Evolutionary conservation across 768 basidiomycete species (phyloP), one percentile per base, ranked within the genome.

Genomic region (Tulasnella sp.): DNA sequence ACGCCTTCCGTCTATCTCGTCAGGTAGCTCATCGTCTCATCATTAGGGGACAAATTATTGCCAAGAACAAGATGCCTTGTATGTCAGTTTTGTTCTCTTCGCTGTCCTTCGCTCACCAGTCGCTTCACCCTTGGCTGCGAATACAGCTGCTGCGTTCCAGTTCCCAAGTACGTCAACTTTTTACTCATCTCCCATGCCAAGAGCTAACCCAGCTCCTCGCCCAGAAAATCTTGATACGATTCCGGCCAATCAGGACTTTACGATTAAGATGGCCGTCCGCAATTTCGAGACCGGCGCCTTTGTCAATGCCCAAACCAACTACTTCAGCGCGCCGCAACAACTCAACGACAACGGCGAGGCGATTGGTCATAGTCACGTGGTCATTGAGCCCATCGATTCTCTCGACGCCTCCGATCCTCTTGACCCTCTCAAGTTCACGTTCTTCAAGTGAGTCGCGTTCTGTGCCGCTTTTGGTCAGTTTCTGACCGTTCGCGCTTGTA

Each of bases 241-340:
- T 60, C 65, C 69, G 6, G 71, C 75, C 11, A 70, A 76, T 67
- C 63, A 64, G 55, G 64, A 69, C 1, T 81, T 83, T 67, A 78
- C 72, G 11, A 72, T 82, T 62, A 63, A 67, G 17, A 73, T 83
- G 68, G 69, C 66, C 36, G 75, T 78, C 58, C 61, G 59, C 21
- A 65, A 65, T 31, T 63, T 67, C 19, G 45, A 74, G 57, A 76
- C 77, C 29, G 79, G 79, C 39, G 71, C 71, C 67, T 82, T 84
- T 65, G 77, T 76, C 55, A 78, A 80, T 62, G 74, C 78, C 0
- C 65, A 75, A 59, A 64, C 69, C 48, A 77, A 73, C 61, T 80
- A 77, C 67, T 81, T 77, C 58, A 69, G 73, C 34, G 81, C 77
- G n/a, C 81, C 78, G 27, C 79, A 80, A 63, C 73, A 75, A 50